Evolutionary conservation across 805 yeast species (phyloP).

Genomic region (Zygosaccharomyces kombuchaensis): DNA sequence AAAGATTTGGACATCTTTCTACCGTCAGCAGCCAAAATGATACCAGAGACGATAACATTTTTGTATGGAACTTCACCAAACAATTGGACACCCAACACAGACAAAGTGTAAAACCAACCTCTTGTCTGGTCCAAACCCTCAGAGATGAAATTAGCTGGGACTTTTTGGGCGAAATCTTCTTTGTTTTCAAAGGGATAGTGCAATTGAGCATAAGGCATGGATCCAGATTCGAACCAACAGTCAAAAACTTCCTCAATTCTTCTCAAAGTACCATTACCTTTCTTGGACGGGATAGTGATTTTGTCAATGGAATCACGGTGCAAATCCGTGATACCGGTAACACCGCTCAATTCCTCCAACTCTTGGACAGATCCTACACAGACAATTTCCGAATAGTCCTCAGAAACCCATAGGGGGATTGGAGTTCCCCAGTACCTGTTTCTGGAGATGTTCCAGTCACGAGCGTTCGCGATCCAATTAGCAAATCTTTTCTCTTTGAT

Average conservation of each 20-base stretch:
- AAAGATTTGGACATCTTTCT: constrained; percentile 98
- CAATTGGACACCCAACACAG: constrained; percentile 91
- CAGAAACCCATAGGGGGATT: constrained; percentile 95
- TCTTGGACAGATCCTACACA: constrained; percentile 91
- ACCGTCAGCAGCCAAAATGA: constrained; percentile 96
- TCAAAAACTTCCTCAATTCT: constrained; percentile 98
- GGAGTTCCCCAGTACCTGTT: constrained; percentile 99
- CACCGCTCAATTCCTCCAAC: constrained; percentile 80
- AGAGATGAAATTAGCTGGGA: constrained; percentile 96
- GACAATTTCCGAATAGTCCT: constrained; percentile 86
- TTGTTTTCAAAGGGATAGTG: constrained; percentile 93
- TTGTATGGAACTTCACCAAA: constrained; percentile 90
- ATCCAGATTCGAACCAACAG: constrained; percentile 99
- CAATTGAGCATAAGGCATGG: constrained; percentile 96
- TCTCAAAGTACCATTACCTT: constrained; percentile 81
- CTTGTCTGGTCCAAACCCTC: constrained; percentile 99
- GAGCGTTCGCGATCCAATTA: constrained; percentile 97
- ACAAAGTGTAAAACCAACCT: constrained; percentile 98
- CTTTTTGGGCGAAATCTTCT: constrained; percentile 63
- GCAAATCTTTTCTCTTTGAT: constrained; percentile 94
- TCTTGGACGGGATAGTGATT: constrained; percentile 86
- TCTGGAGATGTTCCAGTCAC: constrained; percentile 98
- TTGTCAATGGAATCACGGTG: constrained; percentile 92
- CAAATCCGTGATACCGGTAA: constrained; percentile 72
- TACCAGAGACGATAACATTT: constrained; percentile 94